Base-by-base conservation (phyloP, 345 rosid genomes). In the Leavenworthia alabamica region DNA sequence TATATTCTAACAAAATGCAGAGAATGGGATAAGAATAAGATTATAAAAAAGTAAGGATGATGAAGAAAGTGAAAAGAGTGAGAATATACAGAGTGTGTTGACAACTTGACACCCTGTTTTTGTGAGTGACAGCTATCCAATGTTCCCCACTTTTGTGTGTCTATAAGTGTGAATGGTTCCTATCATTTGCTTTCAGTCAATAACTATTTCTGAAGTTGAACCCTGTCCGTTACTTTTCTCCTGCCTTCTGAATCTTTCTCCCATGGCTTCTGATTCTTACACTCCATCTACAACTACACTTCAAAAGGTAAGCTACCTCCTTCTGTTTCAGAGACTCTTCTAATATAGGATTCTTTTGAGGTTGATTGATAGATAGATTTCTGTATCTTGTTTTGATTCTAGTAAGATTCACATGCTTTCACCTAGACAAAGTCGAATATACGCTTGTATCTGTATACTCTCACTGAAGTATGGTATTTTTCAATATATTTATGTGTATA, bases 191-290 rank as follows among this genome's bases (percentile, higher is more conserved):
- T 41, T 57, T 58, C 45, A 48, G 72, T 58, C 65, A 49, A 58
- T n/a, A 7, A 35, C 73, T 24, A 17, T 9, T 35, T 12, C 15
- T 47, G 7, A 46, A 37, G 56, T 39, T 55, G 44, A 62, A 62
- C 74, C 68, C 64, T 70, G 68, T 62, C 74, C 74, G 54, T 62
- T 70, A 55, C 58, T 70, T 70, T 61, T 57, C 41, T n/a, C 24
- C 13, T 20, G 29, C 17, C 47, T 39, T 56, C 60, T 50, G 54
- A 50, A 59, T 42, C 60, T 60, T 60, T 60, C 60, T 68, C 42
- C 63, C 74, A 70, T 70, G 74, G 68, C 74, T 62, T 62, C 74
- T 37, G 68, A 70, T 70, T 70, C 74, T 70, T 57, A 45, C 44
- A 37, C 68, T 37, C 23, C 49, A 27, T 27, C 68, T 70, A 44